Evolutionary conservation across 305 asterid genomes (phyloP).

Genomic region (Rubia peregrina): DNA sequence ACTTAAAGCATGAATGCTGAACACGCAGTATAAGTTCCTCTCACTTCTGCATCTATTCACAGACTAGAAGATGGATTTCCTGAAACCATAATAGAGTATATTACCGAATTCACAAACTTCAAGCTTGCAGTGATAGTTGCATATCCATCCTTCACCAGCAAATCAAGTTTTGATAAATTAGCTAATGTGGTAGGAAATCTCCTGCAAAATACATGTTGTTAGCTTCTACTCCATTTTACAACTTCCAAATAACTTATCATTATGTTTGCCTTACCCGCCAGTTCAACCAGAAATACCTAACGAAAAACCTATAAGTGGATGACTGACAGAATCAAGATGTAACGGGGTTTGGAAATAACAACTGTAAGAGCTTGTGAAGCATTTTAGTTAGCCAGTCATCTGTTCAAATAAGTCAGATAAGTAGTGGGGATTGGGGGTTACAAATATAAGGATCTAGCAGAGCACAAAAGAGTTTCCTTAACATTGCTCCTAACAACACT

Average conservation of each 20-base stretch:
- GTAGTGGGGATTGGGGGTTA: background rate
- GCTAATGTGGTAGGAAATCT: conserved; percentile 70
- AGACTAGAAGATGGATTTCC: background rate
- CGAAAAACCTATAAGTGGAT: background rate
- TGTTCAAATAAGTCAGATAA: background rate
- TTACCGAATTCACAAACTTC: conserved; percentile 59
- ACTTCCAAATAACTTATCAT: conserved; percentile 1
- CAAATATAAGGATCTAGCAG: background rate
- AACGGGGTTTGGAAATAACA: background rate
- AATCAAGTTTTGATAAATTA: conserved; percentile 63
- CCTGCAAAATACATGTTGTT: conserved; percentile 38
- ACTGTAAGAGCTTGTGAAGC: background rate
- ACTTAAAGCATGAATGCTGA: background rate
- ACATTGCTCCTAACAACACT: background rate
- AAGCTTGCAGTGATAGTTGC: conserved; percentile 58
- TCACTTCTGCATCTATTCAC: background rate
- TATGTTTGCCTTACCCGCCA: background rate
- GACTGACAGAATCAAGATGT: background rate
- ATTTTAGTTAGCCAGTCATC: background rate
- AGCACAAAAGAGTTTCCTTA: no score
- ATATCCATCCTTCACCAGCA: conserved; percentile 71
- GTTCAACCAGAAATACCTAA: background rate
- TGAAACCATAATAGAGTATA: conserved; percentile 2
- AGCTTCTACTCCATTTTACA: background rate
- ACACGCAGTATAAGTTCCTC: background rate